phyloP scores from a whole-genome alignment of 2,329 filamentous ascomycete genomes.

The Parafenestella ontariensis region DNA sequence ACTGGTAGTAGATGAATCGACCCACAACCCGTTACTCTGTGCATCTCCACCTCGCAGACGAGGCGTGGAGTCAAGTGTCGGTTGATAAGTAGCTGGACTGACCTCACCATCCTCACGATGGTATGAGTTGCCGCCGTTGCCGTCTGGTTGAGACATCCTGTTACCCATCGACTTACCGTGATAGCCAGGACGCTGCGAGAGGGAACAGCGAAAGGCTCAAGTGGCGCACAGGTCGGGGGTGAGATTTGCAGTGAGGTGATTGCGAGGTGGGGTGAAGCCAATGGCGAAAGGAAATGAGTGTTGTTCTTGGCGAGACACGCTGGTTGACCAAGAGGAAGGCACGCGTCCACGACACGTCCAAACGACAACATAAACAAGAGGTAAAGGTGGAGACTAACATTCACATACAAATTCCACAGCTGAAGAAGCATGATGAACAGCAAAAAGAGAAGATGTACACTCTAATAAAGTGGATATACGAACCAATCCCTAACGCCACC shows the following conservation, averaged over 20 bases:
- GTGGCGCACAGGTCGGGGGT: neutral
- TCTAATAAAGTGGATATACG: constrained; percentile 38
- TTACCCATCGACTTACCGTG: constrained; percentile 4
- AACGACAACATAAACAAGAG: neutral
- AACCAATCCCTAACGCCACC: constrained; percentile 38
- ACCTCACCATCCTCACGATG: neutral
- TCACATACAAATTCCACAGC: neutral
- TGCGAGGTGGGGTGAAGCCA: neutral
- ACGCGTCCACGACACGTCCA: constrained; percentile 8
- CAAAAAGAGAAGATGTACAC: constrained; percentile 20
- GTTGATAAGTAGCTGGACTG: neutral
- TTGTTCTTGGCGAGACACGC: neutral
- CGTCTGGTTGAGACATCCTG: neutral
- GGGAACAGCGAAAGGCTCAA: neutral
- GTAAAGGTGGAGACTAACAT: neutral
- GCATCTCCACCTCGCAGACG: constrained; percentile 6
- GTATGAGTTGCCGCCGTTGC: neutral
- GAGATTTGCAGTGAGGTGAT: neutral
- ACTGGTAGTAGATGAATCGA: neutral
- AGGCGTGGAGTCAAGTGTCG: neutral
- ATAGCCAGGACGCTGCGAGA: neutral
- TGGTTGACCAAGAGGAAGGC: constrained; percentile 16
- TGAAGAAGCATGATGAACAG: neutral
- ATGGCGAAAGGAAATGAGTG: neutral
- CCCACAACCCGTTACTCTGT: neutral